Percentiles rank a stretch among this genome's conserved stretches.
Evolutionary conservation across 768 basidiomycete genomes (phyloP).

Genomic region (Obba rivulosa): DNA sequence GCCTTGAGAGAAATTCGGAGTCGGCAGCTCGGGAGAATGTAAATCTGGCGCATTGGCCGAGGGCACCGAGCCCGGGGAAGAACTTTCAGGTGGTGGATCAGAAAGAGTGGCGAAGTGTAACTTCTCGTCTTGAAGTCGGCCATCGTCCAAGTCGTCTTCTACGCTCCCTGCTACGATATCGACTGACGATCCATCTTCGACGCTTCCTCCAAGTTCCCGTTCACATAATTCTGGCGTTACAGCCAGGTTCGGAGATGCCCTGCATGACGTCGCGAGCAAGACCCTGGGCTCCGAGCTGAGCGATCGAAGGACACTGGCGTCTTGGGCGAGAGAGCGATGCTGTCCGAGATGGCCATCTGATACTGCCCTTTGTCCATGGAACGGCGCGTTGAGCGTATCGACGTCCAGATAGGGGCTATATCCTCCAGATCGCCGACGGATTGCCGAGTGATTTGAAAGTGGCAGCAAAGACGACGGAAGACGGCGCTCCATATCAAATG

Average conservation of each 20-base stretch:
- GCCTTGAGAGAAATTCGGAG: slow-evolving; percentile 12
- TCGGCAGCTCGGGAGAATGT: slow-evolving; percentile 8
- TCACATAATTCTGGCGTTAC: background rate
- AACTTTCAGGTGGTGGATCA: too few relatives aligned
- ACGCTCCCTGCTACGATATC: too few relatives aligned
- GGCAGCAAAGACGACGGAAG: slow-evolving; percentile 15
- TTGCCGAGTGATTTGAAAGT: slow-evolving; percentile 6
- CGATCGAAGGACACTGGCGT: slow-evolving; percentile 1
- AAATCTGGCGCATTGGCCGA: too few relatives aligned
- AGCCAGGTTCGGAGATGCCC: background rate
- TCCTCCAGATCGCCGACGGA: slow-evolving; percentile 20
- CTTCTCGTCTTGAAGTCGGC: too few relatives aligned
- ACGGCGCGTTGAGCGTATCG: background rate
- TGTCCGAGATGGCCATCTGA: too few relatives aligned
- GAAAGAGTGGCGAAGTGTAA: too few relatives aligned
- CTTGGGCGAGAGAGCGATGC: background rate
- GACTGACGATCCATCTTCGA: too few relatives aligned
- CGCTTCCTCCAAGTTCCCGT: background rate
- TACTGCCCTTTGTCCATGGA: too few relatives aligned
- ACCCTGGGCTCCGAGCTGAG: background rate
- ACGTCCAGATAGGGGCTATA: slow-evolving; percentile 10
- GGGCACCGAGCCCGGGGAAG: too few relatives aligned
- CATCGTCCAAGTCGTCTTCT: too few relatives aligned
- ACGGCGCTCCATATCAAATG: slow-evolving; percentile 12
- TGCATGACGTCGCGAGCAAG: too few relatives aligned